phyloP scores from a whole-genome alignment of 1,284 basidiomycete genomes.

The Austroboletus niveus region DNA sequence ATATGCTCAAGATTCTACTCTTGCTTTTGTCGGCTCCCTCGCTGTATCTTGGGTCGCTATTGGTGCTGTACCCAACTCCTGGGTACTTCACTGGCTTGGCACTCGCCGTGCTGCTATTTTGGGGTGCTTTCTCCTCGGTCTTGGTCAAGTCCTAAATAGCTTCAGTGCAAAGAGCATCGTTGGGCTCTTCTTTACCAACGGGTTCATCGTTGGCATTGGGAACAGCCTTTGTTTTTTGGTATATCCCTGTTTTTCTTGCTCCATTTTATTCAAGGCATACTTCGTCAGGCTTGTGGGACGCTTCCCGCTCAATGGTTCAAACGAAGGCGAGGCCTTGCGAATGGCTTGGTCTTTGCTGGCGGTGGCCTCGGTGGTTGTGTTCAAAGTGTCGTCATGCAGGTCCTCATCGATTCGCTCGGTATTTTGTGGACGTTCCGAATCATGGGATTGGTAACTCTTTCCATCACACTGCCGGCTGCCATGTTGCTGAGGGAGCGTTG shows the following conservation, averaged over 20 bases:
- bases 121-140: slow-evolving; percentile 24
- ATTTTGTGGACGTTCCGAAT: slow-evolving; percentile 34
- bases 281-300: slow-evolving; percentile 25
- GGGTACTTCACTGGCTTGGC: background rate
- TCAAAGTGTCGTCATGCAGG: slow-evolving; percentile 28
- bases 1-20: slow-evolving; percentile 22
- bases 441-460: slow-evolving; percentile 30
- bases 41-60: slow-evolving; percentile 29
- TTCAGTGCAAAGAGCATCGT: slow-evolving; percentile 25
- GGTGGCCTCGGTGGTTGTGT: slow-evolving; percentile 34
- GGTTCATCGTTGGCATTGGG: slow-evolving; percentile 22
- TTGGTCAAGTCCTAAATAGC: slow-evolving; percentile 26
- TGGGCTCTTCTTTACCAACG: slow-evolving; percentile 32
- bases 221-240: slow-evolving; percentile 23
- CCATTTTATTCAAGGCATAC: background rate
- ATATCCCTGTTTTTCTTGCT: background rate
- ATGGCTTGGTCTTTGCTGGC: slow-evolving; percentile 33
- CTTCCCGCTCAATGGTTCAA: slow-evolving; percentile 37
- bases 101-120: slow-evolving; percentile 23
- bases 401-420: slow-evolving; percentile 30
- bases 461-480: slow-evolving; percentile 29
- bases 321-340: slow-evolving; percentile 32
- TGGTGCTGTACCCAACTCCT: slow-evolving; percentile 29
- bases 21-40: slow-evolving; percentile 35
- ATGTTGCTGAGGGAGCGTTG: slow-evolving; percentile 31